phyloP scores from a whole-genome alignment of 1,139 yeast species.

The Dujonia santamariae region DNA sequence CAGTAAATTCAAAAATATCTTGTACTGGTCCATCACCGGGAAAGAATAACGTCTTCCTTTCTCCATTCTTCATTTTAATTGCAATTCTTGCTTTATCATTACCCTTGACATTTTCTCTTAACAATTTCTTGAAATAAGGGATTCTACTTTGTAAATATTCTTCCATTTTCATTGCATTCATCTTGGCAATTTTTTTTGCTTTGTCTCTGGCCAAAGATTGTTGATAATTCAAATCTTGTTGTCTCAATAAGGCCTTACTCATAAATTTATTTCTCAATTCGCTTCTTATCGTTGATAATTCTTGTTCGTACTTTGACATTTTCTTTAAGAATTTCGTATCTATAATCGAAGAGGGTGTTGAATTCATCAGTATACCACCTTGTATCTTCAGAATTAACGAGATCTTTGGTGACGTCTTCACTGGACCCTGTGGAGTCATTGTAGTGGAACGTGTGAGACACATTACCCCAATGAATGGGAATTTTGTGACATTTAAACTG shows the following conservation, averaged over 20 bases:
- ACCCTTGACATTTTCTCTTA: conserved; percentile 21
- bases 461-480: conserved; percentile 75
- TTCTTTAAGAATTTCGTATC: conserved; percentile 39
- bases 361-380: conserved; percentile 49
- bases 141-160: conserved; percentile 43
- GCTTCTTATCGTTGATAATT: conserved; percentile 52
- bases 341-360: conserved; percentile 24
- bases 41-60: conserved; percentile 46
- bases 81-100: conserved; percentile 49
- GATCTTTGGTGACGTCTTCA: conserved; percentile 50
- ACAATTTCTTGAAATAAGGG: conserved; percentile 41
- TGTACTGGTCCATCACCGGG: conserved; percentile 44
- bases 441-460: conserved; percentile 54
- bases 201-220: conserved; percentile 61
- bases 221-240: conserved; percentile 79
- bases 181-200: conserved; percentile 26
- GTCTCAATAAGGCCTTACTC: conserved; percentile 59
- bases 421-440: conserved; percentile 60
- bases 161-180: conserved; percentile 19
- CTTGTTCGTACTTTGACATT: conserved; percentile 58
- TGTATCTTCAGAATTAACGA: conserved; percentile 65
- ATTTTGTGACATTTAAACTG: conserved; percentile 66
- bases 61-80: conserved; percentile 53
- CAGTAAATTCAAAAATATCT: conserved; percentile 61
- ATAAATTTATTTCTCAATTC: conserved; percentile 62